phyloP scores from a whole-genome alignment of 1,139 yeast species.

The Pneumocystis murina region DNA sequence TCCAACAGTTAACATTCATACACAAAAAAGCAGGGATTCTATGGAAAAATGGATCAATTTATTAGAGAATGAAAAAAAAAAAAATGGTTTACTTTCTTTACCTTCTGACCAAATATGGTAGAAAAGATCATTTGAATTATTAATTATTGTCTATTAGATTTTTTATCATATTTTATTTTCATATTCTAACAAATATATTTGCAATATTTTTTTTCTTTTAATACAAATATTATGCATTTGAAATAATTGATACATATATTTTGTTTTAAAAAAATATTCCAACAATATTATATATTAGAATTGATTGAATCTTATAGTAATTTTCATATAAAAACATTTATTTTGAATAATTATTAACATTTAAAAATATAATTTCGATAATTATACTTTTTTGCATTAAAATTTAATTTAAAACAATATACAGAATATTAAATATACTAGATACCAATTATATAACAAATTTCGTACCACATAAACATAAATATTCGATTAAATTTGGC shows the following conservation, averaged over 20 bases:
- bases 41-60: slow-evolving; percentile 17
- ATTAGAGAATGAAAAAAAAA: slow-evolving; percentile 14
- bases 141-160: too few relatives aligned
- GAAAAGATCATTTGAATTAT: not conserved
- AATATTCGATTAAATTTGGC: too few relatives aligned
- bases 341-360: not conserved
- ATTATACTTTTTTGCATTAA: not conserved
- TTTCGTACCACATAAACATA: too few relatives aligned
- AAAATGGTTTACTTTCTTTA: slow-evolving; percentile 9
- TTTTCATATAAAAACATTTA: not conserved
- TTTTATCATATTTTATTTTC: too few relatives aligned
- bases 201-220: not conserved
- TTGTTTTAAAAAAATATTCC: not conserved
- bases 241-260: too few relatives aligned
- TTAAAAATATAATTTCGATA: not conserved
- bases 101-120: not conserved
- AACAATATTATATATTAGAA: not conserved
- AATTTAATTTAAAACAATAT: not conserved
- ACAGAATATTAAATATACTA: too few relatives aligned
- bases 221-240: not conserved
- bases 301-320: not conserved
- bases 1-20: slow-evolving; percentile 56
- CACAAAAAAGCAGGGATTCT: slow-evolving; percentile 11
- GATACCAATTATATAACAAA: too few relatives aligned
- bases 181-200: too few relatives aligned